Evolutionary conservation across 2,329 filamentous ascomycete genomes (phyloP), one percentile per base, ranked within the genome.

Genomic region (Ophiostoma piceae): DNA sequence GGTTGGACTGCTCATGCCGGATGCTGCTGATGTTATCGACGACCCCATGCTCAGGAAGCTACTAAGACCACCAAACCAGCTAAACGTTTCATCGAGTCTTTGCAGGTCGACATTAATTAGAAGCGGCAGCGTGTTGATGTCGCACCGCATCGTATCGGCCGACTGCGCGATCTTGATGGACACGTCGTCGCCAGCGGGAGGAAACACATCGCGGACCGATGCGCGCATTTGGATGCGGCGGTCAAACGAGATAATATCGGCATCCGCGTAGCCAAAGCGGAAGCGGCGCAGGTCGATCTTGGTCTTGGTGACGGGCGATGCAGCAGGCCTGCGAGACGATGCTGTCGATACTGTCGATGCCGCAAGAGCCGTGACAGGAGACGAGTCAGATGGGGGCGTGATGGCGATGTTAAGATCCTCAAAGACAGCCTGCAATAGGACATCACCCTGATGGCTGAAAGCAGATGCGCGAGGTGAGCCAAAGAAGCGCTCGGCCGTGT

Each of bases 31-130:
- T 12, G 90, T 87, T 73, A 96, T 90, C 0, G 94, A 97, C 71
- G 87, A 91, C 72, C 93, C 92, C 77, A 97, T 86, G 75, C 95
- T 96, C 62, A 99, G 82, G 68, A 99, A 90, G 73, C 93, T 92
- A 77, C 94, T 97, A 62, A 99, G 82, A 0, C 95, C 95, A 47
- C 95, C 95, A 79, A 97, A 94, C 84, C 92, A 92, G 70, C 88
- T 87, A 71, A 98, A 88, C 0, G 92, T 92, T 75, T 97, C 93
- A 74, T 98, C 95, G 29, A 98, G 80, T 69, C 87, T 86, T 73
- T 90, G 89, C 19, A 97, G 81, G 76, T 98, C 92, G 57, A 98
- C 79, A 70, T 88, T 86, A 11, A 97, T 78, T 71, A 89, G 87
- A 1, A 97, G 78, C 6, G 94, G 92, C 11, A 96, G 83, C 0